phyloP scores from a whole-genome alignment of 352 stramenopile genomes.

The Globisporangium solare region DNA sequence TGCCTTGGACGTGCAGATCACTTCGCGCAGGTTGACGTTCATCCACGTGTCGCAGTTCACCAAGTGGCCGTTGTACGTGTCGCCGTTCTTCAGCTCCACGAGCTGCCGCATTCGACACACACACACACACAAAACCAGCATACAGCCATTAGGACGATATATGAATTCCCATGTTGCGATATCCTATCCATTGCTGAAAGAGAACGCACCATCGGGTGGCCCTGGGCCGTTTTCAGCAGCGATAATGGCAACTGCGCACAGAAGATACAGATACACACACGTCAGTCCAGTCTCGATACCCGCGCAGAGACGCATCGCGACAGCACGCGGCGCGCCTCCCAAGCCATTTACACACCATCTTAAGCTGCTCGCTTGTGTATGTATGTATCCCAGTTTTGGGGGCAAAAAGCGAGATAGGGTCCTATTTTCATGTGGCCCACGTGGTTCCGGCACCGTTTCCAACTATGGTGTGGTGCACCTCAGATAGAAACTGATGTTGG shows the following conservation, averaged over 20 bases:
- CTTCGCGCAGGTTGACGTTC: conserved; percentile 98
- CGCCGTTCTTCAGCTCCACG: conserved; percentile 98
- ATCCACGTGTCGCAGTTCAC: conserved; percentile 98
- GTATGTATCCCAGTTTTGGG: too few relatives aligned
- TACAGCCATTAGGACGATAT: too few relatives aligned
- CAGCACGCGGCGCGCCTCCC: background rate
- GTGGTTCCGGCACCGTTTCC: too few relatives aligned
- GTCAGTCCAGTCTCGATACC: background rate
- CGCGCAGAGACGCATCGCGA: background rate
- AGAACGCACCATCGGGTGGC: conserved; percentile 87
- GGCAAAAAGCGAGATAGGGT: background rate
- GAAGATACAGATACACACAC: conserved; percentile 11
- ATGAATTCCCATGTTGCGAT: too few relatives aligned
- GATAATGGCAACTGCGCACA: conserved; percentile 90
- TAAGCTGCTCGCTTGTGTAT: background rate
- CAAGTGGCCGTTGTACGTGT: conserved; percentile 98
- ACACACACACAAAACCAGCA: too few relatives aligned
- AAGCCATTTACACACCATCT: background rate
- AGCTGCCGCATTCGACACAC: conserved; percentile 42
- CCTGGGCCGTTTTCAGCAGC: conserved; percentile 93
- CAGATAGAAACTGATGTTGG: too few relatives aligned
- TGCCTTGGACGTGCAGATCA: conserved; percentile 98
- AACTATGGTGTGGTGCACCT: too few relatives aligned
- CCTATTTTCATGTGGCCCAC: conserved; percentile 1
- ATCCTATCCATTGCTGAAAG: background rate